Evolutionary conservation across 495 filamentous ascomycete species (phyloP), one percentile per base, ranked within the genome.

Genomic region (Xylaria intraflava): DNA sequence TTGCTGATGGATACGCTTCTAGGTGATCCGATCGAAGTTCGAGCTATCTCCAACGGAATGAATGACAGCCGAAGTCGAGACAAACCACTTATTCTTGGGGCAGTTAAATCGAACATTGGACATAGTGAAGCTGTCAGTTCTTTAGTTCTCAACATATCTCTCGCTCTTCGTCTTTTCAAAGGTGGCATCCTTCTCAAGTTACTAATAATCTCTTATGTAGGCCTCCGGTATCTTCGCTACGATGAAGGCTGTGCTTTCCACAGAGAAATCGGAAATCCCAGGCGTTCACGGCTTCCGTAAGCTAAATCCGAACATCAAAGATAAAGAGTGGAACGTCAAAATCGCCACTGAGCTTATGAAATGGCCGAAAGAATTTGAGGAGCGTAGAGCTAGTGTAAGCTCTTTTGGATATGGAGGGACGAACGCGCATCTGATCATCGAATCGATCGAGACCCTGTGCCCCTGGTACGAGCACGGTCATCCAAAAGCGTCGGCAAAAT

Each of bases 121-220:
- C 79, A 82, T 54, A 45, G 64, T 2, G 78, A 81, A 62, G 75
- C 67, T n/a, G n/a, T n/a, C n/a, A n/a, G n/a, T n/a, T n/a, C n/a
- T n/a, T n/a, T n/a, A n/a, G n/a, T n/a, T n/a, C n/a, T n/a, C n/a
- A n/a, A n/a, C n/a, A n/a, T n/a, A n/a, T n/a, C n/a, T n/a, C n/a
- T n/a, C n/a, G n/a, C n/a, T n/a, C n/a, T n/a, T n/a, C n/a, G n/a
- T n/a, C n/a, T n/a, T n/a, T n/a, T n/a, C n/a, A n/a, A n/a, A n/a
- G n/a, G n/a, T n/a, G n/a, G n/a, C n/a, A n/a, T n/a, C n/a, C n/a
- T n/a, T n/a, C n/a, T n/a, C n/a, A n/a, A n/a, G n/a, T n/a, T n/a
- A n/a, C n/a, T n/a, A n/a, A n/a, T n/a, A n/a, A n/a, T n/a, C n/a
- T n/a, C n/a, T n/a, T n/a, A n/a, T n/a, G n/a, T n/a, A n/a, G 0